Evolutionary conservation across 2,329 filamentous ascomycete species (phyloP).

Genomic region (Paraconiothyrium sp.): DNA sequence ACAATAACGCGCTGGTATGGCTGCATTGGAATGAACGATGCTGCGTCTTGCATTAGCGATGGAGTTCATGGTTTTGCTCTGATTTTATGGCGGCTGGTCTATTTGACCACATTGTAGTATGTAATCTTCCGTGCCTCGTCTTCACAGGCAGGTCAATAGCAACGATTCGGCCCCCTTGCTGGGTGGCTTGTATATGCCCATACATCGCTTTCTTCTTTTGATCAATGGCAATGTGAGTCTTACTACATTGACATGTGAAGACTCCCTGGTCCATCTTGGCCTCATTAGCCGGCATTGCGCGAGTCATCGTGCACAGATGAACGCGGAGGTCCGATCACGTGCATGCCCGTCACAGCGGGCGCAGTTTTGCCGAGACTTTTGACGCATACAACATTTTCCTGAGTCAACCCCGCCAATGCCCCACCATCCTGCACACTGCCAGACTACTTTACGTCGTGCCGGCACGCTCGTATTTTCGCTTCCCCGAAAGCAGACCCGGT

Average conservation of each 20-base stretch:
- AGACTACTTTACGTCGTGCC: conserved; percentile 27
- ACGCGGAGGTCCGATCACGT: conserved; percentile 19
- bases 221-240: neutral
- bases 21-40: conserved; percentile 22
- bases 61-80: conserved; percentile 30
- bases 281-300: neutral
- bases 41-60: conserved; percentile 43
- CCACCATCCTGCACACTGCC: conserved; percentile 25
- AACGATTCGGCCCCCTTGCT: conserved; percentile 23
- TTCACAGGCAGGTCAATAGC: conserved; percentile 21
- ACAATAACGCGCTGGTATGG: conserved; percentile 10
- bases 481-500: conserved; percentile 15
- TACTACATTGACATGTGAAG: neutral
- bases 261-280: neutral
- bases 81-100: conserved; percentile 4
- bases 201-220: neutral
- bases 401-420: conserved; percentile 36
- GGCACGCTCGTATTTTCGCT: conserved; percentile 26
- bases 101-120: conserved; percentile 24
- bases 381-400: conserved; percentile 27
- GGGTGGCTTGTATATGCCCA: conserved; percentile 17
- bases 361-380: conserved; percentile 21
- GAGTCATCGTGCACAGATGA: conserved; percentile 6
- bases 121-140: conserved; percentile 20
- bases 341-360: conserved; percentile 11